phyloP scores from a whole-genome alignment of 805 yeast genomes.

The Starmera quercuum region DNA sequence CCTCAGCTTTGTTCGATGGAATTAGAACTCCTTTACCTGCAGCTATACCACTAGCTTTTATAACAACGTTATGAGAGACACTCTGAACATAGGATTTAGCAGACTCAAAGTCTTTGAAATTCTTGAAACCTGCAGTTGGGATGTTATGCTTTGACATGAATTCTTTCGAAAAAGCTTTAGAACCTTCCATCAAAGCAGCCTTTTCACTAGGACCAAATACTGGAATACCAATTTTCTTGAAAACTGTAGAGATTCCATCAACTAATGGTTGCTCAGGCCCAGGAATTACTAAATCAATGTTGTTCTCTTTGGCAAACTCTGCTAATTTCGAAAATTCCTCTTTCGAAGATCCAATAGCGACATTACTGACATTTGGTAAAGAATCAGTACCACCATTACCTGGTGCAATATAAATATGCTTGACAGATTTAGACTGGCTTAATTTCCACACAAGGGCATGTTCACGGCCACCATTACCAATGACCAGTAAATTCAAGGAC shows the following conservation, averaged over 20 bases:
- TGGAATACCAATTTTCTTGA: constrained; percentile 80
- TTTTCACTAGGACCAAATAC: constrained; percentile 92
- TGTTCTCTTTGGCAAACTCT: constrained; percentile 62
- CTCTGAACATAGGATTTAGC: constrained; percentile 67
- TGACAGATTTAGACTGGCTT: constrained; percentile 66
- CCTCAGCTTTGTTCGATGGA: constrained; percentile 80
- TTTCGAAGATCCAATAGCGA: constrained; percentile 57
- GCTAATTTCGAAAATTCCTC: constrained; percentile 65
- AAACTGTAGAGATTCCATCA: constrained; percentile 75
- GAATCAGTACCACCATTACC: constrained; percentile 91
- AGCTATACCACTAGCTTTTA: constrained; percentile 97
- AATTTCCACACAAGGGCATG: constrained; percentile 94
- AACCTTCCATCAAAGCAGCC: constrained; percentile 95
- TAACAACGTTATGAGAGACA: constrained; percentile 70
- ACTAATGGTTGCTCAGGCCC: constrained; percentile 99
- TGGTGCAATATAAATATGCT: constrained; percentile 82
- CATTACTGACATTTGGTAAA: constrained; percentile 53
- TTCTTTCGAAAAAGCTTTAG: constrained; percentile 88
- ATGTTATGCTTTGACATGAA: constrained; percentile 89
- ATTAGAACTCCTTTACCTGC: constrained; percentile 98
- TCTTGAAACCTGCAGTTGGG: constrained; percentile 89
- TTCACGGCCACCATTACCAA: constrained; percentile 99
- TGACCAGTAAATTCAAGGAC: constrained; percentile 61
- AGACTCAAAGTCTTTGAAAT: constrained; percentile 67
- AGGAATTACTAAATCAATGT: constrained; percentile 74